Percentiles rank a stretch among this genome's conserved stretches.
phyloP scores from a whole-genome alignment of 2,329 filamentous ascomycete genomes.

The Botrytis paeoniae region DNA sequence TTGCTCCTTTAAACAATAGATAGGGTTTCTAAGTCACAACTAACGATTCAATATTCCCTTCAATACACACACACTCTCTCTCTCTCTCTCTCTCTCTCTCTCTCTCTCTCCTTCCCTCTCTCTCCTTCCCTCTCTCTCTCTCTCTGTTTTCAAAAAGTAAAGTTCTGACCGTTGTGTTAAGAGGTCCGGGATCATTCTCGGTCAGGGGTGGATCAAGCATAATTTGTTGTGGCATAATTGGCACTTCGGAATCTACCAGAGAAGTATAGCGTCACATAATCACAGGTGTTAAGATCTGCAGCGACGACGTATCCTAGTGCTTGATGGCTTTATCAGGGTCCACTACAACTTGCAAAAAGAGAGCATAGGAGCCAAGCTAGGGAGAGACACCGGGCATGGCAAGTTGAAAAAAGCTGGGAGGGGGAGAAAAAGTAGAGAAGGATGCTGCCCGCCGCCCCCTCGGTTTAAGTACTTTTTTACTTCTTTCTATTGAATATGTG shows the following conservation, averaged over 20 bases:
- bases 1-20: not conserved
- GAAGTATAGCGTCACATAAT: slow-evolving; percentile 10
- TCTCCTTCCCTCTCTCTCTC: not conserved
- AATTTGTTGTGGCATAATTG: slow-evolving; percentile 14
- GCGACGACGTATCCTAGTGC: slow-evolving; percentile 17
- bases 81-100: not conserved
- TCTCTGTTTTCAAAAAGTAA: not conserved
- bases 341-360: not conserved
- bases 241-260: slow-evolving; percentile 4
- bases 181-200: slow-evolving; percentile 10
- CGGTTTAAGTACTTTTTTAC: not conserved
- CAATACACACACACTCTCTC: not conserved
- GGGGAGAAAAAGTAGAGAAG: not conserved
- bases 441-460: slow-evolving; percentile 5
- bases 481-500: not conserved
- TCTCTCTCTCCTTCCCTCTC: not conserved
- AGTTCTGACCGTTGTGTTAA: slow-evolving; percentile 12
- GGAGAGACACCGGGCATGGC: slow-evolving; percentile 4
- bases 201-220: slow-evolving; percentile 14
- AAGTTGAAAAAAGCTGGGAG: not conserved
- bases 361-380: slow-evolving; percentile 6
- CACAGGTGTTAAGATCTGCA: slow-evolving; percentile 11
- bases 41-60: not conserved
- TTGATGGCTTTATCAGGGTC: slow-evolving; percentile 14
- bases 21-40: not conserved